Evolutionary conservation across 371 early-diverging fungal species (phyloP).

Genomic region (Haplosporangium sp.): DNA sequence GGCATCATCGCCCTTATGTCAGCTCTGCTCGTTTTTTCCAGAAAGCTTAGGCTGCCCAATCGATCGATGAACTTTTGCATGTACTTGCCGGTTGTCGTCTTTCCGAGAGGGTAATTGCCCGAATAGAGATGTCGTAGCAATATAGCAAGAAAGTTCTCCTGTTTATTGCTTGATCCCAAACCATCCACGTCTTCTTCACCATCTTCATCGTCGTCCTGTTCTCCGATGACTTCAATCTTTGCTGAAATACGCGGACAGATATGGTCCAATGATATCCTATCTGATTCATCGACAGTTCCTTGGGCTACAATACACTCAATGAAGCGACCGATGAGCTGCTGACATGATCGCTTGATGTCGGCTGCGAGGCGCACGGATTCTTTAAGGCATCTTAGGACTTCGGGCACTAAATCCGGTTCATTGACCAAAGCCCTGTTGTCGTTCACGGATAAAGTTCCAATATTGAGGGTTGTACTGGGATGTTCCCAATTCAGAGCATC

Average conservation of each 20-base stretch:
- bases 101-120: too few relatives aligned
- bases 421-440: neutral
- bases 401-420: neutral
- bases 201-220: neutral
- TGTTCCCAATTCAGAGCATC: conserved; percentile 16
- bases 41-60: neutral
- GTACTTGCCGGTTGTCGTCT: neutral
- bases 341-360: neutral
- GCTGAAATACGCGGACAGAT: neutral
- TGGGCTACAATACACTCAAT: neutral
- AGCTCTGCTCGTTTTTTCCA: neutral
- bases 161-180: neutral
- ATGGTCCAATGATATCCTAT: neutral
- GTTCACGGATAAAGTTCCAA: conserved; percentile 14
- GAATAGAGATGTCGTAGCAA: too few relatives aligned
- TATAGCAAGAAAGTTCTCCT: too few relatives aligned
- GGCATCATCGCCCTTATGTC: neutral
- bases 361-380: conserved; percentile 1
- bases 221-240: neutral
- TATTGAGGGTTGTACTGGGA: conserved; percentile 8
- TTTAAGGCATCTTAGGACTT: neutral
- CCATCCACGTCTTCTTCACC: neutral
- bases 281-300: neutral
- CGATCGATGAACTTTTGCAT: neutral
- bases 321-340: conserved; percentile 2